phyloP scores from a whole-genome alignment of 768 basidiomycete species.

The Tylopilus plumbeoviolaceoides region DNA sequence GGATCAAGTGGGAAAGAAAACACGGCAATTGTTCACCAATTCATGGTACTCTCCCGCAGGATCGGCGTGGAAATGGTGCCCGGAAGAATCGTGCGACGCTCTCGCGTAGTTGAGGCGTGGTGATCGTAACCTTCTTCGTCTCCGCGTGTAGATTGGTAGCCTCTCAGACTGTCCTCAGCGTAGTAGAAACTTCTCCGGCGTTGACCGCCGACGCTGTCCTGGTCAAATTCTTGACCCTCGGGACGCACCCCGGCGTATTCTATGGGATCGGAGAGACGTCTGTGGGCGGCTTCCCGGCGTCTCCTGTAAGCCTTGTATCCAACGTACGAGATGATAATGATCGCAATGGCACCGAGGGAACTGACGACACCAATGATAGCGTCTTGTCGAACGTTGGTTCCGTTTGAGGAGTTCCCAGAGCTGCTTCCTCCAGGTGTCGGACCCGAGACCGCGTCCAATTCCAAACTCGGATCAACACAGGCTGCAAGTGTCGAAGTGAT shows the following conservation, averaged over 20 bases:
- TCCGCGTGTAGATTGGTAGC: conserved; percentile 40
- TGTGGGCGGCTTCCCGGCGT: conserved; percentile 65
- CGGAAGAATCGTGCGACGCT: conserved; percentile 58
- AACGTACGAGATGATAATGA: conserved; percentile 70
- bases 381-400: conserved; percentile 53
- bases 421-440: conserved; percentile 29
- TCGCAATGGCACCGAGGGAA: conserved; percentile 72
- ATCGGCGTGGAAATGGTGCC: conserved; percentile 71
- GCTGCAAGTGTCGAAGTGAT: conserved; percentile 56
- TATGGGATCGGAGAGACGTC: conserved; percentile 51
- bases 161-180: conserved; percentile 78
- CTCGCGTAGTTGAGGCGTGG: conserved; percentile 39
- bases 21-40: conserved; percentile 51
- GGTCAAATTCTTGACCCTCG: conserved; percentile 72
- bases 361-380: conserved; percentile 91
- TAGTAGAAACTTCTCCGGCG: conserved; percentile 80
- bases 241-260: conserved; percentile 43
- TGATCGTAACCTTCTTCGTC: conserved; percentile 38
- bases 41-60: conserved; percentile 78
- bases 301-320: conserved; percentile 64
- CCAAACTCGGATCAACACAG: conserved; percentile 68
- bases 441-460: conserved; percentile 45
- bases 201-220: conserved; percentile 68
- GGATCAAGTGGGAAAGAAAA: neutral
- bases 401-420: conserved; percentile 22